Base-by-base conservation (phyloP, 2,329 filamentous ascomycete species). In the Penicillium sp. region DNA sequence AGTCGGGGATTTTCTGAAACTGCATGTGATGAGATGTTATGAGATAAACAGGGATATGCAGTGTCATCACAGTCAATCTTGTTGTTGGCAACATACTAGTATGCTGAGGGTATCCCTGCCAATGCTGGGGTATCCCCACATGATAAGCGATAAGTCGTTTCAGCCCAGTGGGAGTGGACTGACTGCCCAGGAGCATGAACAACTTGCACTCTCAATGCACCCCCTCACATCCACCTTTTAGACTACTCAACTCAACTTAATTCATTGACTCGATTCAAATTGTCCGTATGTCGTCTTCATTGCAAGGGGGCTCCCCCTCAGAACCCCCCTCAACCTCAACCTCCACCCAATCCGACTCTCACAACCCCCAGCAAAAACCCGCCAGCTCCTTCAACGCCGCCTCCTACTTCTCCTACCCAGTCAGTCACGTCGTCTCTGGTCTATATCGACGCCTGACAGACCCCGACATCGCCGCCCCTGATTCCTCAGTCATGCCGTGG, bases 391-490 rank as follows among this genome's bases (percentile, higher is more conserved):
- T 49, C 69, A 74, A 63, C 54, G 55, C 77, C 39, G 71, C 74
- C 49, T 77, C 76, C 52, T 81, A 81, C 62, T 73, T 82, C 60
- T 75, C 79, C 33, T 80, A 80, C 52, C 78, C 80, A 4, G 79
- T 82, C 61, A 78, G 73, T 37, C 77, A 81, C 65, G 79, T 81
- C 43, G 77, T 82, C 65, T 84, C 85, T 29, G 87, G 87, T 16
- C 78, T 91, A 48, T 83, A 90, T 59, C 83, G 88, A 31, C 86
- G 88, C 56, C 83, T 91, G 34, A 79, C 77, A 47, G 78, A 80
- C 51, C 75, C 76, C 11, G 64, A 61, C 10, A 43, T 56, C 45
- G 33, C 51, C 34, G 64, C 52, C 39, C 61, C 55, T 18, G 52
- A 55, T 23, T 58, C 51, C 29, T 64, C 63, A 47, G 52, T 54